Conservation (phyloP, 192 early-diverging fungal genomes). For the Coemansia sp. region DNA sequence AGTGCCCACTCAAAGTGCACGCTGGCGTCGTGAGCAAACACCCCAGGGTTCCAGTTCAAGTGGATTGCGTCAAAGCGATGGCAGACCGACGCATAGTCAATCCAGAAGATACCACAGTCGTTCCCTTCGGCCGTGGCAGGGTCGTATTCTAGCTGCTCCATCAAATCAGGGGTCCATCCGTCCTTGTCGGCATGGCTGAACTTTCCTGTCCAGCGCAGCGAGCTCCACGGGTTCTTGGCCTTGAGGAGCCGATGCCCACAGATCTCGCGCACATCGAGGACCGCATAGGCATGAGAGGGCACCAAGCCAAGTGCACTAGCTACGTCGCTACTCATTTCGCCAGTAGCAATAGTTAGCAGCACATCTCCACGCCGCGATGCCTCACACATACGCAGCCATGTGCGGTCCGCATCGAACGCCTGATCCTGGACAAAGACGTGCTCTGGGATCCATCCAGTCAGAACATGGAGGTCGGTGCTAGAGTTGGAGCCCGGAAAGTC, state of each 20-base stretch:
- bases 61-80: constrained; percentile 81
- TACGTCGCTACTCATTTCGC: constrained; percentile 64
- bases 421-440: constrained; percentile 76
- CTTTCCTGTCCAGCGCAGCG: constrained; percentile 79
- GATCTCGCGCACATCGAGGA: constrained; percentile 64
- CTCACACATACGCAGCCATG: constrained; percentile 71
- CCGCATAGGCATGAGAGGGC: constrained; percentile 88
- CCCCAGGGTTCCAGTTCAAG: constrained; percentile 84
- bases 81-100: constrained; percentile 81
- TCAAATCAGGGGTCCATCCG: constrained; percentile 72
- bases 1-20: constrained; percentile 59
- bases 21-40: constrained; percentile 65
- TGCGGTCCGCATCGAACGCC: constrained; percentile 61
- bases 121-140: constrained; percentile 59
- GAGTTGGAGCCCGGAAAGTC: constrained; percentile 94
- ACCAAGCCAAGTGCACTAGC: constrained; percentile 74
- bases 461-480: constrained; percentile 82
- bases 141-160: constrained; percentile 68
- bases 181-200: constrained; percentile 64
- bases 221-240: constrained; percentile 94
- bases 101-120: constrained; percentile 88
- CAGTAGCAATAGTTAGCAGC: constrained; percentile 83
- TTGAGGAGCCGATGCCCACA: constrained; percentile 66
- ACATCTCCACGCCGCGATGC: constrained; percentile 70
- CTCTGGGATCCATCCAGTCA: constrained; percentile 95